Conservation (phyloP, 768 basidiomycete species). For the Xerocomellus intermedius region DNA sequence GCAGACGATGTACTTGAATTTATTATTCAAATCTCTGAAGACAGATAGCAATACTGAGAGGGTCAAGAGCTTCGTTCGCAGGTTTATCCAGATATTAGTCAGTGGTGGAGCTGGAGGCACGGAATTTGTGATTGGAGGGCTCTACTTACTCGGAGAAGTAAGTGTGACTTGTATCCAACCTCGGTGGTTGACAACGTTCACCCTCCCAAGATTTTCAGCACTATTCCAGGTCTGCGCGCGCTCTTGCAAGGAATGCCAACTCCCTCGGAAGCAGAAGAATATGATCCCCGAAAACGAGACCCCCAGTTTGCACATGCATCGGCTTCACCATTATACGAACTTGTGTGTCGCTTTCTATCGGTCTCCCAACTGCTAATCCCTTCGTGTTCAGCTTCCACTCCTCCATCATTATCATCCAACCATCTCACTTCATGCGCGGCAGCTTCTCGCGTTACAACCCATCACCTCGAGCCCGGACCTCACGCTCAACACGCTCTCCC, state of each 20-base stretch:
- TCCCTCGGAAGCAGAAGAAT: constrained; percentile 38
- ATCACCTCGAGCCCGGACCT: constrained; percentile 86
- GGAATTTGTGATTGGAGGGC: constrained; percentile 86
- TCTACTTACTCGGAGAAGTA: constrained; percentile 88
- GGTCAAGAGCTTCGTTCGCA: constrained; percentile 75
- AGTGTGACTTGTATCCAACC: constrained; percentile 17
- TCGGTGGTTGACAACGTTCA: background rate
- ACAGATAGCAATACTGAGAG: constrained; percentile 57
- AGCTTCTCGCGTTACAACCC: constrained; percentile 70
- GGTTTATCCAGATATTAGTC: constrained; percentile 79
- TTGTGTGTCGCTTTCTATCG: constrained; percentile 50
- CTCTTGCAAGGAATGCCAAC: constrained; percentile 41
- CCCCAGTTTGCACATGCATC: constrained; percentile 84
- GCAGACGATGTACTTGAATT: constrained; percentile 95
- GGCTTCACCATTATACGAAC: constrained; percentile 82
- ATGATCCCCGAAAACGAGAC: constrained; percentile 89
- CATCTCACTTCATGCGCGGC: constrained; percentile 79
- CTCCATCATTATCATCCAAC: constrained; percentile 89
- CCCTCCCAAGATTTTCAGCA: constrained; percentile 46
- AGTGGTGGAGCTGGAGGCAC: constrained; percentile 70
- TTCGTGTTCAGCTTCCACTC: constrained; percentile 62
- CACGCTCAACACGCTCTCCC: constrained; percentile 86
- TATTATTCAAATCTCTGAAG: constrained; percentile 89
- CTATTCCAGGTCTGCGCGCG: constrained; percentile 43
- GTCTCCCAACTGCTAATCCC: background rate